Percentiles rank a stretch among this genome's conserved stretches.
phyloP scores from a whole-genome alignment of 108 stramenopile genomes.

The Epipyxis sp. region DNA sequence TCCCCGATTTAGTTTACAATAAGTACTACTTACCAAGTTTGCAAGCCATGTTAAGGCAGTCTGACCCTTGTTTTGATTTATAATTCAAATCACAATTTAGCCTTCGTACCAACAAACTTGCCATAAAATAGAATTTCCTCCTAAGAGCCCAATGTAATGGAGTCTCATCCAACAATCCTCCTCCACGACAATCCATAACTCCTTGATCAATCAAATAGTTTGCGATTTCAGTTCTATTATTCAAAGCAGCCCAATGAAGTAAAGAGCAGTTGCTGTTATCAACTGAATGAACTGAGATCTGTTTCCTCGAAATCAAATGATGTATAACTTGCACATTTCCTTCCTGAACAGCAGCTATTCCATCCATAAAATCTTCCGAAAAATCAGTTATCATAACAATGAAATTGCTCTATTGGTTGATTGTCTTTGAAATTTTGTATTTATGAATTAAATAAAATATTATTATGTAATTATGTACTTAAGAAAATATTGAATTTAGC shows the following conservation, averaged over 20 bases:
- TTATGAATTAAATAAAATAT: too few species aligned
- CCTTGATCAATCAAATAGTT: conserved; percentile 2
- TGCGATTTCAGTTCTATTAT: conserved; percentile 17
- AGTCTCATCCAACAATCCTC: conserved; percentile 15
- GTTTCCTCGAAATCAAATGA: background rate
- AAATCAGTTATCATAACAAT: background rate
- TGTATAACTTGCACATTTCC: background rate
- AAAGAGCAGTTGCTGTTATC: conserved; percentile 20
- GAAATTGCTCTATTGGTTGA: too few species aligned
- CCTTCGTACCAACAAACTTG: background rate
- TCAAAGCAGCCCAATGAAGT: conserved; percentile 32
- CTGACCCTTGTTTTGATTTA: background rate
- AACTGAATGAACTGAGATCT: background rate
- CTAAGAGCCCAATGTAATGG: conserved; percentile 24
- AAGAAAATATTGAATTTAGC: too few species aligned
- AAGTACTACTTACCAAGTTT: conserved; percentile 7
- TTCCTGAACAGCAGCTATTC: background rate
- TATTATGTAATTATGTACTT: too few species aligned
- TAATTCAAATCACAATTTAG: background rate
- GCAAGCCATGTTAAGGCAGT: background rate
- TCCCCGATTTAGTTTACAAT: too few species aligned
- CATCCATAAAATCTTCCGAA: background rate
- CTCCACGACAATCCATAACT: background rate
- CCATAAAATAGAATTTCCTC: conserved; percentile 2
- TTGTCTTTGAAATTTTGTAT: too few species aligned